Percentiles rank a stretch among this genome's conserved stretches.
Evolutionary conservation across 805 yeast species (phyloP).

Genomic region (Hanseniaspora pseudoguilliermondii): DNA sequence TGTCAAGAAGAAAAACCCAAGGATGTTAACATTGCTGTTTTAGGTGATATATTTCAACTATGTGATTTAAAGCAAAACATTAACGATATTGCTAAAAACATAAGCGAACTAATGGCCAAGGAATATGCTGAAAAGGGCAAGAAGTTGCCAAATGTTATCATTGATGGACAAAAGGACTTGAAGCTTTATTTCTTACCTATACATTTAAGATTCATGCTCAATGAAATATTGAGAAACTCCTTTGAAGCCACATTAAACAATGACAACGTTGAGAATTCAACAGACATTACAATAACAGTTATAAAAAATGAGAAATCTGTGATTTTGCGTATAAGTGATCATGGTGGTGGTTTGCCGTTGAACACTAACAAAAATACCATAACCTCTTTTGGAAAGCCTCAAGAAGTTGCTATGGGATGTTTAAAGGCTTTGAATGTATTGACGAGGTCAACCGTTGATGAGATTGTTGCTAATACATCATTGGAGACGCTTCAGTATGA

Average conservation of each 20-base stretch:
- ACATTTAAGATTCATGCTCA: slow-evolving; percentile 74
- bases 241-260: slow-evolving; percentile 63
- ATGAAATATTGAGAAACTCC: slow-evolving; percentile 78
- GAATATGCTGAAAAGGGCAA: slow-evolving; percentile 40
- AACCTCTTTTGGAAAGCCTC: slow-evolving; percentile 79
- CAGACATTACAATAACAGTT: slow-evolving; percentile 55
- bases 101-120: slow-evolving; percentile 40
- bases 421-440: slow-evolving; percentile 19
- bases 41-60: slow-evolving; percentile 71
- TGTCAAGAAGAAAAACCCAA: slow-evolving; percentile 36
- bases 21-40: slow-evolving; percentile 35
- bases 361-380: slow-evolving; percentile 40
- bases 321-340: slow-evolving; percentile 69
- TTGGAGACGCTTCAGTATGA: slow-evolving; percentile 15
- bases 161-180: slow-evolving; percentile 60
- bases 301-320: slow-evolving; percentile 54
- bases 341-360: slow-evolving; percentile 73
- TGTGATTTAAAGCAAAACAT: slow-evolving; percentile 65
- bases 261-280: slow-evolving; percentile 27
- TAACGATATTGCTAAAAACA: slow-evolving; percentile 35
- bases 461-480: slow-evolving; percentile 30
- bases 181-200: slow-evolving; percentile 73
- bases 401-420: slow-evolving; percentile 45
- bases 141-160: slow-evolving; percentile 56
- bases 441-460: slow-evolving; percentile 12